Conservation (phyloP, 805 yeast genomes). For the Yamadazyma olivae region DNA sequence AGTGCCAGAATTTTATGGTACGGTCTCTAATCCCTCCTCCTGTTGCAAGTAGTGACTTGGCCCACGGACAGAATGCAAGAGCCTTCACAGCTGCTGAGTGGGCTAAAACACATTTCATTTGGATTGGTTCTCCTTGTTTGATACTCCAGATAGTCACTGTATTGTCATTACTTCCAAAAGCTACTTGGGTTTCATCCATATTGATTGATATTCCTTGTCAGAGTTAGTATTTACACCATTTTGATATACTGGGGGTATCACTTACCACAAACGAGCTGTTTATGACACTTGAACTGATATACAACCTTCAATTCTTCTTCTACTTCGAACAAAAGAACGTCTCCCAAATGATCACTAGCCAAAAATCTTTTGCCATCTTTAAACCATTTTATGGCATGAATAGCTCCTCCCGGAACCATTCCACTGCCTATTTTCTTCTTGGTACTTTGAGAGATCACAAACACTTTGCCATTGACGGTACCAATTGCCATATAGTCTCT, state of each 20-base stretch:
- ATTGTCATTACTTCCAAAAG: slow-evolving; percentile 86
- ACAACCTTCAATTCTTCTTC: slow-evolving; percentile 6
- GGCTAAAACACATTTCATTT: slow-evolving; percentile 45
- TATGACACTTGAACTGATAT: slow-evolving; percentile 23
- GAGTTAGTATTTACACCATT: slow-evolving; percentile 15
- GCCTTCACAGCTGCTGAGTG: slow-evolving; percentile 92
- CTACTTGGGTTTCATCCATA: slow-evolving; percentile 51
- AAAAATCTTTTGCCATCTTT: slow-evolving; percentile 42
- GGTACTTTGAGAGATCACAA: slow-evolving; percentile 16
- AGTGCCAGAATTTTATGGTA: slow-evolving; percentile 83
- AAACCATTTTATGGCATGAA: slow-evolving; percentile 58
- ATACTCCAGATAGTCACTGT: slow-evolving; percentile 71
- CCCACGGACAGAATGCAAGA: slow-evolving; percentile 89
- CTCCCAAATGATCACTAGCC: slow-evolving; percentile 68
- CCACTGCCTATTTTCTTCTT: background rate
- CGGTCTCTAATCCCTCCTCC: slow-evolving; percentile 90
- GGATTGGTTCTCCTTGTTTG: slow-evolving; percentile 36
- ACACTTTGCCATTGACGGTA: slow-evolving; percentile 53
- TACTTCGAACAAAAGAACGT: slow-evolving; percentile 38
- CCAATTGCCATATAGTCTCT: slow-evolving; percentile 52
- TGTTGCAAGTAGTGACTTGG: slow-evolving; percentile 72
- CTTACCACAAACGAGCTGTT: slow-evolving; percentile 39
- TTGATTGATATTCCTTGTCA: slow-evolving; percentile 60
- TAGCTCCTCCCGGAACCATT: background rate
- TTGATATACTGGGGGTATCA: background rate